A percentile compares a stretch with the other conserved stretches of the same genome.
These are phyloP conservation scores for Tuber borchii DNA, from an alignment of 495 filamentous ascomycete species.

Conservation along the genomic window DNA sequence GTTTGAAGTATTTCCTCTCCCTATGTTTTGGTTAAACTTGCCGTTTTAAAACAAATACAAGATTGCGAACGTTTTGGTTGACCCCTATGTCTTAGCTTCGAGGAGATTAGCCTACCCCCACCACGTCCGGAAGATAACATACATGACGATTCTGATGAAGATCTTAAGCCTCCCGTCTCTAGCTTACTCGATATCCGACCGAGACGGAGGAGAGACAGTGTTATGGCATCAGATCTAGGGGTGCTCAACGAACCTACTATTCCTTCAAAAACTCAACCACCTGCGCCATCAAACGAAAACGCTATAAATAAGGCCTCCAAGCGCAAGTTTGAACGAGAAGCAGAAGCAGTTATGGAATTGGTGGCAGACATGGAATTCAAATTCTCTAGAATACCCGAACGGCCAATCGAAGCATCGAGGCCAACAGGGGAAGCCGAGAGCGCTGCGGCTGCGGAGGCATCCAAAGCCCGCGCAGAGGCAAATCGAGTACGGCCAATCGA, in stretches of 20 bases:
- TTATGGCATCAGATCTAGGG: slow-evolving; percentile 13
- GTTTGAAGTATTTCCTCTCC: slow-evolving; percentile 26
- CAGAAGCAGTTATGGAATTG: slow-evolving; percentile 10
- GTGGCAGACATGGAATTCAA: slow-evolving; percentile 18
- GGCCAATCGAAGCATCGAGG: slow-evolving; percentile 6
- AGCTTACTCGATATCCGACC: slow-evolving; percentile 35
- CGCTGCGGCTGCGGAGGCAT: not conserved
- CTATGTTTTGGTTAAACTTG: not conserved
- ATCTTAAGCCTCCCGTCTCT: slow-evolving; percentile 27
- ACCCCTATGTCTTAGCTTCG: slow-evolving; percentile 23
- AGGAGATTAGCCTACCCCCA: slow-evolving; percentile 34
- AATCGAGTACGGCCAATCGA: slow-evolving; percentile 3
- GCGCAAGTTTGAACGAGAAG: not conserved
- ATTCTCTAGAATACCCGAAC: slow-evolving; percentile 27
- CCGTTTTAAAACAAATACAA: not conserved
- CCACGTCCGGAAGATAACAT: slow-evolving; percentile 17
- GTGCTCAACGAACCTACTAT: not conserved
- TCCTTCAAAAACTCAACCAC: slow-evolving; percentile 16
- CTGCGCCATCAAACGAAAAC: not conserved
- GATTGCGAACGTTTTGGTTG: slow-evolving; percentile 2
- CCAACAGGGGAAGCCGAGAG: not conserved
- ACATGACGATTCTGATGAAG: slow-evolving; percentile 28
- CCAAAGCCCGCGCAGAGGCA: not conserved
- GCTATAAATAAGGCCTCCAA: not conserved
- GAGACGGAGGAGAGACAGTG: slow-evolving; percentile 33